Evolutionary conservation across 139 green algal genomes (phyloP).

Genomic region (Chlamydomonas urium): DNA sequence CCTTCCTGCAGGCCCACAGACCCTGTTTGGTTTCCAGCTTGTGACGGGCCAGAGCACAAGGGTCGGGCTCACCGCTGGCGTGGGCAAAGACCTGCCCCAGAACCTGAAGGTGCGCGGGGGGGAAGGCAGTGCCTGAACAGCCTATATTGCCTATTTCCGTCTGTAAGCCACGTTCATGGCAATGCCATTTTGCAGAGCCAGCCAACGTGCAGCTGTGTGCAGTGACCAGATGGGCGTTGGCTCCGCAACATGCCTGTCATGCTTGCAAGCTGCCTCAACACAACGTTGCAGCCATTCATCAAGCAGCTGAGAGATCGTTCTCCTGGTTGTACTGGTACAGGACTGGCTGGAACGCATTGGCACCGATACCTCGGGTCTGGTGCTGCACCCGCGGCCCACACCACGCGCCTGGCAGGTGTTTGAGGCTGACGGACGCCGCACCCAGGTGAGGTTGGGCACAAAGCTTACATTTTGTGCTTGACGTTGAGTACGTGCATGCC

Average conservation of each 20-base stretch:
- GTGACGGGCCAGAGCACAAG: not conserved
- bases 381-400: slow-evolving; percentile 27
- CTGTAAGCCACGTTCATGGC: too few relatives aligned
- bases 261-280: slow-evolving; percentile 9
- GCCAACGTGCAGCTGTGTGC: too few relatives aligned
- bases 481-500: not conserved
- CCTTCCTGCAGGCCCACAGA: slow-evolving; percentile 43
- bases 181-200: too few relatives aligned
- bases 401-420: slow-evolving; percentile 64
- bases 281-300: not conserved
- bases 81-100: slow-evolving; percentile 39
- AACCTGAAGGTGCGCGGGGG: slow-evolving; percentile 25
- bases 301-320: not conserved
- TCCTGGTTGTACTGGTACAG: not conserved
- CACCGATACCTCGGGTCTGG: slow-evolving; percentile 34
- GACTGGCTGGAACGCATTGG: slow-evolving; percentile 39
- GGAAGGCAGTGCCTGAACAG: too few relatives aligned
- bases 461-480: not conserved
- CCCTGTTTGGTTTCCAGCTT: slow-evolving; percentile 58
- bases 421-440: slow-evolving; percentile 52
- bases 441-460: slow-evolving; percentile 31
- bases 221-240: too few relatives aligned
- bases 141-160: too few relatives aligned
- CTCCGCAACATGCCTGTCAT: too few relatives aligned
- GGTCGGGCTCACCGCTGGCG: slow-evolving; percentile 41